These are phyloP conservation scores for Eutrema heterophyllum DNA, from an alignment of 345 rosid genomes.

Conservation along the genomic window DNA sequence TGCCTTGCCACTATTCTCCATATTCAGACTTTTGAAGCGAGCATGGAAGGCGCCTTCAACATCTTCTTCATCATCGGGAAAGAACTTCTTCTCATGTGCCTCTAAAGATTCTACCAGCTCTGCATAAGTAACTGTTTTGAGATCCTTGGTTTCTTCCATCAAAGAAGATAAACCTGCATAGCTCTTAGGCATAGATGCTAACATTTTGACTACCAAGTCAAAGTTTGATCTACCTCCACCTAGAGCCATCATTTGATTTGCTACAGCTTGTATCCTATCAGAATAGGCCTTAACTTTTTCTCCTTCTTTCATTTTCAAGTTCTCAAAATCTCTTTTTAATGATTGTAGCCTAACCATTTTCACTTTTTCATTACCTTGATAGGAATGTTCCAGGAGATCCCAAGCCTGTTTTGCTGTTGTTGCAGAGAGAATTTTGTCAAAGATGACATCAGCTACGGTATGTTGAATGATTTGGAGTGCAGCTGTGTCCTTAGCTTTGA, in stretches of 20 bases:
- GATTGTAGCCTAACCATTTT: background rate
- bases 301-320: background rate
- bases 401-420: background rate
- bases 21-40: background rate
- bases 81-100: background rate
- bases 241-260: background rate
- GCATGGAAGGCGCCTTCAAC: background rate
- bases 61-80: background rate
- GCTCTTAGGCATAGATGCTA: background rate
- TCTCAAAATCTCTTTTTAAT: background rate
- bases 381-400: background rate
- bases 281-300: background rate
- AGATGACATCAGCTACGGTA: background rate
- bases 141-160: background rate
- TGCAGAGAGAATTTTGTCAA: background rate
- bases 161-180: background rate
- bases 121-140: background rate
- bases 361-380: background rate
- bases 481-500: background rate
- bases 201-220: background rate
- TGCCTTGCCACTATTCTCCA: background rate
- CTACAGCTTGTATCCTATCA: background rate
- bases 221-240: background rate
- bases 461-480: background rate
- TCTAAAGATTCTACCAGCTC: background rate